These are phyloP conservation scores for Chondrostereum purpureum DNA, from an alignment of 1,284 basidiomycete species.

Conservation along the genomic window DNA sequence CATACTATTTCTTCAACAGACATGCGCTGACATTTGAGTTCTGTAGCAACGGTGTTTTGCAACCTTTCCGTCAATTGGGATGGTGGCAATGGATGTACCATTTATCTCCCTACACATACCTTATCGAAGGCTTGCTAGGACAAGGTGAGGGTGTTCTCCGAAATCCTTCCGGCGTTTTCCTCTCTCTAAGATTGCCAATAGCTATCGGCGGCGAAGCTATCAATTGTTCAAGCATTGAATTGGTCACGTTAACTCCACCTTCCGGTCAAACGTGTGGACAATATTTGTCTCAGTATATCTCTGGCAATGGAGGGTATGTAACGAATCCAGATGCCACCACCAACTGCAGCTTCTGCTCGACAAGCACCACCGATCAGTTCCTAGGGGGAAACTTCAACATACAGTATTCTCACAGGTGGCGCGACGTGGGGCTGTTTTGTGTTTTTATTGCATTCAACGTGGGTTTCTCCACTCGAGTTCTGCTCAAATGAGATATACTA, in stretches of 20 bases:
- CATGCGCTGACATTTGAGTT: constrained; percentile 12
- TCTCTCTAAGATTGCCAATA: too few species aligned
- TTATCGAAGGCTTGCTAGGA: constrained; percentile 51
- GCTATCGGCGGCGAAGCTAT: constrained; percentile 44
- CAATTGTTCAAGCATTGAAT: constrained; percentile 50
- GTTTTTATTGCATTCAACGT: constrained; percentile 44
- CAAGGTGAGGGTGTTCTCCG: constrained; percentile 28
- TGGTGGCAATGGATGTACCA: constrained; percentile 87
- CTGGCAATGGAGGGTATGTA: constrained; percentile 57
- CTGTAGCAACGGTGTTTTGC: constrained; percentile 55
- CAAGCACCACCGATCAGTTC: constrained; percentile 35
- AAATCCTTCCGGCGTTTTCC: neutral
- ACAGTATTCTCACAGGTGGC: constrained; percentile 41
- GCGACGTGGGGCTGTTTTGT: constrained; percentile 41
- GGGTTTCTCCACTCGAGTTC: constrained; percentile 20
- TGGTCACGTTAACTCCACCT: constrained; percentile 48
- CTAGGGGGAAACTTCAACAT: constrained; percentile 40
- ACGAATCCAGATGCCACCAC: constrained; percentile 47
- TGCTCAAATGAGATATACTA: too few species aligned
- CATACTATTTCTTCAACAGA: constrained; percentile 12
- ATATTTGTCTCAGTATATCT: constrained; percentile 51
- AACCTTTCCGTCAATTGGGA: constrained; percentile 57
- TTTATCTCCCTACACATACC: constrained; percentile 72
- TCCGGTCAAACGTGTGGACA: constrained; percentile 51
- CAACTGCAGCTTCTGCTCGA: constrained; percentile 50